Evolutionary conservation across 768 basidiomycete genomes (phyloP), one percentile per base, ranked within the genome.

Genomic region (Rhodotorula toruloides): DNA sequence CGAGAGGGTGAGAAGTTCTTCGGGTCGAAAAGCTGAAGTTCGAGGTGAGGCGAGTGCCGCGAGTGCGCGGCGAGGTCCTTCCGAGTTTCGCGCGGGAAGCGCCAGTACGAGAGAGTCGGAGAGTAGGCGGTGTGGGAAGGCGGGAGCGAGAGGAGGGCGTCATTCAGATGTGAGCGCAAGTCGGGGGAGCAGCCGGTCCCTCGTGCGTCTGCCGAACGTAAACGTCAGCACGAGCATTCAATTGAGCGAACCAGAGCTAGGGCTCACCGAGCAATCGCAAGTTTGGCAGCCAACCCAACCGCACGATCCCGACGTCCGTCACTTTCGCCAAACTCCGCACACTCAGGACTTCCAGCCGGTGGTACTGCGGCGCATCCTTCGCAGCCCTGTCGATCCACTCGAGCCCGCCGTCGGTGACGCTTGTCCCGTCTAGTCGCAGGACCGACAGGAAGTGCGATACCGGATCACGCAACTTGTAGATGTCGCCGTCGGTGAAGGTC

Each of bases 371-470:
- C 21, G 48, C 31, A 13, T 53, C 36, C 4, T 39, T 34, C 9
- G 58, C 56, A 10, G 56, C 63, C 4, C 63, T 13, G 13, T 55
- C 54, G 56, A 70, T 61, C 59, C 63, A 70, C 1, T 13, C 29
- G 17, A 70, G 19, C 10, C 59, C 68, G 11, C 2, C 47, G 63
- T 65, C 63, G 29, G 63, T 54, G 11, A 65, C 29, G 17, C 22
- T 3, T 11, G 68, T 70, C 5, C 44, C 43, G 39, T 65, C 68
- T 39, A 70, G 68, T 11, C 50, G 52, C 43, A 70, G 63, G 3
- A 65, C 56, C 12, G 68, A 59, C 25, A 70, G 59, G 36, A 63
- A 68, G 27, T 47, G 47, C 32, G 67, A 63, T 2, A 70, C 32
- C 21, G 68, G 68, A n/a, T 64, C 32, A 17, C 49, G 44, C 2